Evolutionary conservation across 345 rosid genomes (phyloP).

Genomic region (Citropsis articulata): DNA sequence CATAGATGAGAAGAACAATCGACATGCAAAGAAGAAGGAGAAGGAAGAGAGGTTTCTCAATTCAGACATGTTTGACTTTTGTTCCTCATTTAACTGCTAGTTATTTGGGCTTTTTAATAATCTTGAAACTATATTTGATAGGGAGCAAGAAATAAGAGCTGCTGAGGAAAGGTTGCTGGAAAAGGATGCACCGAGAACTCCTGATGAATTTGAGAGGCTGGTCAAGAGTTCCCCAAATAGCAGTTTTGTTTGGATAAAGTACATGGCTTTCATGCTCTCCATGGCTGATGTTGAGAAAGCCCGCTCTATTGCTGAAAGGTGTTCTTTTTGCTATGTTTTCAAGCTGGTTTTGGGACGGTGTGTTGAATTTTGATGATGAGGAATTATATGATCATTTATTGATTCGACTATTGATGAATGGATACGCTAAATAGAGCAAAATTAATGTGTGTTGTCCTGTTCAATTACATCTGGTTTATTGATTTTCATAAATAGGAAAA

Average conservation of each 20-base stretch:
- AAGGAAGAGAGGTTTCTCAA: slow-evolving; percentile 69
- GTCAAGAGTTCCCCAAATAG: slow-evolving; percentile 91
- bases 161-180: slow-evolving; percentile 88
- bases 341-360: not conserved
- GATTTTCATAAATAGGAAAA: not conserved
- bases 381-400: not conserved
- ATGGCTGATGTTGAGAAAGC: slow-evolving; percentile 87
- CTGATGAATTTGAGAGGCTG: slow-evolving; percentile 90
- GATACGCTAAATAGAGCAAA: not conserved
- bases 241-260: slow-evolving; percentile 92
- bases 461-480: not conserved
- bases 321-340: slow-evolving; percentile 8
- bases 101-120: not conserved
- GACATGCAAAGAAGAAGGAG: slow-evolving; percentile 53
- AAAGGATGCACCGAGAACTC: slow-evolving; percentile 71
- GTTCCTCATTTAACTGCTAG: not conserved
- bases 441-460: not conserved
- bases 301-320: slow-evolving; percentile 93
- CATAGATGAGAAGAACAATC: slow-evolving; percentile 47
- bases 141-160: slow-evolving; percentile 82
- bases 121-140: slow-evolving; percentile 31
- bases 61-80: not conserved
- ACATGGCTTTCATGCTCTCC: slow-evolving; percentile 80
- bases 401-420: not conserved
- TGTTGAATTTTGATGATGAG: not conserved